Base-by-base conservation (phyloP, 192 early-diverging fungal species). In the Umbelopsis ramanniana region DNA sequence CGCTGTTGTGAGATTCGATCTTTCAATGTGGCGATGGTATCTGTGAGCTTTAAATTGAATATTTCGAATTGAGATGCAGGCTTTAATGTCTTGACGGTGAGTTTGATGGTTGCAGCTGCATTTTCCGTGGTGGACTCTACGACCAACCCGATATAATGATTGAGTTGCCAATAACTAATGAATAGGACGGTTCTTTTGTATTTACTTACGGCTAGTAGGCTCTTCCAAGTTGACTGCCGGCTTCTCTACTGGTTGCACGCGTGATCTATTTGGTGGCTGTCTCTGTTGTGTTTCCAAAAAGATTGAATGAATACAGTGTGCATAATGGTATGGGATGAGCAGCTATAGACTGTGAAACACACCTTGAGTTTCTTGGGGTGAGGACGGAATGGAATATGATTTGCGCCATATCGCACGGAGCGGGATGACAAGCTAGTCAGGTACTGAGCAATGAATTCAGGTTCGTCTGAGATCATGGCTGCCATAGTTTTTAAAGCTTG, bases 21-120 rank as follows among this genome's bases (percentile, higher is more conserved):
- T 54, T 81, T 81, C 22, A 81, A 57, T 3, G 57, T 68, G 12
- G 52, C 21, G 17, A 81, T 53, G 38, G 75, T 81, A 38, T 67
- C 69, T 9, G 23, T 37, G 22, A 66, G 33, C 10, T 53, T 38
- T 17, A 81, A 45, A 10, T 47, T 37, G 45, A 66, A 57, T 48
- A 81, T 74, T 4, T 47, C 67, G 35, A 76, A 81, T 26, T 72
- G 71, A 40, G 69, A 73, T 8, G 79, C 72, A 0, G 79, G 79
- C 38, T 81, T 81, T 11, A 81, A 35, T 23, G 72, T 74, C 53
- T 81, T 81, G 21, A 81, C 40, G 11, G 46, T 54, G 11, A 78
- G 38, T 52, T 73, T 63, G 71, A 72, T 46, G 15, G 71, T 60
- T 7, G 54, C 38, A 2, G 52, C 19, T 35, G 48, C 8, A 22